Conservation (phyloP, 805 yeast genomes). For the Tetrapisispora nanseiensis region DNA sequence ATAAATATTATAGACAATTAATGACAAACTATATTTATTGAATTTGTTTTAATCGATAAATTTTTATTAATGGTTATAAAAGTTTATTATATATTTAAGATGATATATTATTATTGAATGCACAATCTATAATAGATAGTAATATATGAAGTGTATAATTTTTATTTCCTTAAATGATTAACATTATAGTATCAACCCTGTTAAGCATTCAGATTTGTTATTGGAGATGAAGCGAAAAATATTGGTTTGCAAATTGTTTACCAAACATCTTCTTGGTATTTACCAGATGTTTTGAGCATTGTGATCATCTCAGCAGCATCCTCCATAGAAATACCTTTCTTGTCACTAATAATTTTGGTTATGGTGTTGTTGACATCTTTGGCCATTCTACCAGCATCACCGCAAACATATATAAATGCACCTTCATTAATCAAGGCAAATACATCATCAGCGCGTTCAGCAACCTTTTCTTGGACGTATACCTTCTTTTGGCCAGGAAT, state of each 20-base stretch:
- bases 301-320: constrained; percentile 72
- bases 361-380: constrained; percentile 77
- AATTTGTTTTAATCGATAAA: not conserved
- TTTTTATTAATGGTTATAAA: not conserved
- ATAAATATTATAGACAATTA: no score
- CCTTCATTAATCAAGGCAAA: constrained; percentile 48
- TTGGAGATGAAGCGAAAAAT: not conserved
- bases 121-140: constrained; percentile 2
- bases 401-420: constrained; percentile 90
- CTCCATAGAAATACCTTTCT: constrained; percentile 52
- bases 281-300: constrained; percentile 69
- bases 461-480: constrained; percentile 77
- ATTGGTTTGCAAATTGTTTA: constrained; percentile 25
- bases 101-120: not conserved
- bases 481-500: constrained; percentile 45
- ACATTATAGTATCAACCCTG: not conserved
- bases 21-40: no score
- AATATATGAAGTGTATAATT: not conserved
- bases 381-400: constrained; percentile 94
- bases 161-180: not conserved
- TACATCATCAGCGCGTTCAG: constrained; percentile 39
- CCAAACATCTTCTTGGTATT: constrained; percentile 98
- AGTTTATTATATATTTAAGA: not conserved
- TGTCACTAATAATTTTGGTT: constrained; percentile 48
- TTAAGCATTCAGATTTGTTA: not conserved